Percentiles rank a stretch among this genome's conserved stretches.
Evolutionary conservation across 352 stramenopile genomes (phyloP).

Genomic region (Stramenopiles sp.): DNA sequence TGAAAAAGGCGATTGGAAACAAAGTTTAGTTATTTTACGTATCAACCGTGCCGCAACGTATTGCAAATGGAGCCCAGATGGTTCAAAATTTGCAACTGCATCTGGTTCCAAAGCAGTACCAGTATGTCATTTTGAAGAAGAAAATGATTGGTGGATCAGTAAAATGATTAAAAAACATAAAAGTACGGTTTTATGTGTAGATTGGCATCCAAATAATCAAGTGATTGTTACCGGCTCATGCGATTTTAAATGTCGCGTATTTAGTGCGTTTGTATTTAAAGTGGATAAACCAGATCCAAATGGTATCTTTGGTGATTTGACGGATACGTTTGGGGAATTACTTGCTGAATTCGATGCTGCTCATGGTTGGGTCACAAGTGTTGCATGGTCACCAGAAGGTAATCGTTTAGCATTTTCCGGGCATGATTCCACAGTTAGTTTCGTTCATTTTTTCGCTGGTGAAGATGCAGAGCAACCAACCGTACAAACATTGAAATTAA

Average conservation of each 20-base stretch:
- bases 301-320: conserved; percentile 46
- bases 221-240: conserved; percentile 65
- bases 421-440: conserved; percentile 55
- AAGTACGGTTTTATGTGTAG: conserved; percentile 50
- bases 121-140: conserved; percentile 68
- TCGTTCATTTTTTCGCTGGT: conserved; percentile 51
- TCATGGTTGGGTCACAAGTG: conserved; percentile 61
- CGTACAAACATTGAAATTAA: conserved; percentile 53
- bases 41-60: conserved; percentile 68
- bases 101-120: conserved; percentile 74
- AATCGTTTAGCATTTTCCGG: conserved; percentile 58
- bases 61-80: conserved; percentile 76
- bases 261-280: conserved; percentile 55
- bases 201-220: conserved; percentile 75
- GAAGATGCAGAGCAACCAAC: conserved; percentile 28
- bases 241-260: conserved; percentile 76
- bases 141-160: conserved; percentile 79
- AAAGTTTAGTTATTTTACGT: conserved; percentile 63
- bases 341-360: conserved; percentile 23
- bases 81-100: conserved; percentile 71
- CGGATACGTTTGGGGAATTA: conserved; percentile 27
- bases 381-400: conserved; percentile 67
- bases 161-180: conserved; percentile 93
- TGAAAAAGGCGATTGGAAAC: conserved; percentile 63
- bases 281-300: conserved; percentile 41